Evolutionary conservation across 73 alveolate species (phyloP).

Genomic region (Paramecium sonneborni): DNA sequence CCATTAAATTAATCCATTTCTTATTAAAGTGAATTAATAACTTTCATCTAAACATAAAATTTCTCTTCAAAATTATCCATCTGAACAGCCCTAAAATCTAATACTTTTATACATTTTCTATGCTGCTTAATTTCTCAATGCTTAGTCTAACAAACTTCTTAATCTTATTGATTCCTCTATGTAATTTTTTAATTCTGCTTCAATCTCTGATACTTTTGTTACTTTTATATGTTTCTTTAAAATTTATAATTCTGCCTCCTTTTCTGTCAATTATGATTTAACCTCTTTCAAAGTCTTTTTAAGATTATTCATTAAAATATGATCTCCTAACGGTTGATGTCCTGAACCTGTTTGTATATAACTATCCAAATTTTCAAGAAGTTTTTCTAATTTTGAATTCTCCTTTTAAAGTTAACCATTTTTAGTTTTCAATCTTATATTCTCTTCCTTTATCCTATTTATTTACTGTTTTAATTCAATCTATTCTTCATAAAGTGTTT

Average conservation of each 20-base stretch:
- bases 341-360: constrained; percentile 36
- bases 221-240: constrained; percentile 23
- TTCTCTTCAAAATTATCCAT: constrained; percentile 52
- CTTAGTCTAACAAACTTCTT: constrained; percentile 40
- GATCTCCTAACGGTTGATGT: constrained; percentile 50
- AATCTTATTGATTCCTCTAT: constrained; percentile 25
- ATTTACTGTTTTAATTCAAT: not conserved
- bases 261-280: not conserved
- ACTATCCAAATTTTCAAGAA: constrained; percentile 26
- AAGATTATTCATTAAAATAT: constrained; percentile 46
- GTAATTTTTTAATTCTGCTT: constrained; percentile 26
- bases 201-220: constrained; percentile 20
- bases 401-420: constrained; percentile 36
- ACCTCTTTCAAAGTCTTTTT: constrained; percentile 16
- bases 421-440: constrained; percentile 40
- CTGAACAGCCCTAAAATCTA: not conserved
- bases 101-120: not conserved
- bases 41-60: constrained; percentile 42
- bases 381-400: constrained; percentile 39
- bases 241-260: not conserved
- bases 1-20: constrained; percentile 39
- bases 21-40: constrained; percentile 35
- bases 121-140: constrained; percentile 11
- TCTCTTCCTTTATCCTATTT: constrained; percentile 35
- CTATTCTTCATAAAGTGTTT: constrained; percentile 38